phyloP scores from a whole-genome alignment of 176 grass and related monocot genomes.

The Puya raimondii region DNA sequence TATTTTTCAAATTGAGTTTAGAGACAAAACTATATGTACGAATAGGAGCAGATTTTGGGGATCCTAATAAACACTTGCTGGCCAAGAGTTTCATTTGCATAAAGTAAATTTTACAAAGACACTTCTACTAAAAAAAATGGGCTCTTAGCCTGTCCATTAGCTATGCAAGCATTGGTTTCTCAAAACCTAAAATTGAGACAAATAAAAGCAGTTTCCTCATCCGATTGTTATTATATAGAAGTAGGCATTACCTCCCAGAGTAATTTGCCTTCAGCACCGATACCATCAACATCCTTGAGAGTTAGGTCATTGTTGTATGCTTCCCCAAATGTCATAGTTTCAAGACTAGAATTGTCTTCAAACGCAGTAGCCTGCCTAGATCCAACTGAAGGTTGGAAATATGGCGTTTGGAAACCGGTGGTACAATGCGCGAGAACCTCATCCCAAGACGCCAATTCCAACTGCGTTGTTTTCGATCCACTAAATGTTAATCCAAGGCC shows the following conservation, averaged over 20 bases:
- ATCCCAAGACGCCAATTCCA: constrained; percentile 48
- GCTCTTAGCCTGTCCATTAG: too few species aligned
- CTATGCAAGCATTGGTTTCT: neutral
- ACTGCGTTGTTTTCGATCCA: constrained; percentile 29
- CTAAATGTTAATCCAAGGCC: constrained; percentile 41
- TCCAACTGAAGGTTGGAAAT: constrained; percentile 25
- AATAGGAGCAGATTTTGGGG: neutral
- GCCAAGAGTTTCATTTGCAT: too few species aligned
- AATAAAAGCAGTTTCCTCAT: neutral
- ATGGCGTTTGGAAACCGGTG: constrained; percentile 25
- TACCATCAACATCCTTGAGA: constrained; percentile 35
- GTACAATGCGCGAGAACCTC: constrained; percentile 34
- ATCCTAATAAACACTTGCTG: neutral
- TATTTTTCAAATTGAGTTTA: neutral
- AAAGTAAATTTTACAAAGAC: too few species aligned
- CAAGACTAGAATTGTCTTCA: constrained; percentile 42
- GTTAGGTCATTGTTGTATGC: constrained; percentile 50
- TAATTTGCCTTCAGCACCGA: constrained; percentile 35
- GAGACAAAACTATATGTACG: neutral
- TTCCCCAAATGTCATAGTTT: constrained; percentile 46
- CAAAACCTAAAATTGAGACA: neutral
- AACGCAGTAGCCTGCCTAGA: constrained; percentile 32
- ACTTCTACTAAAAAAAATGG: too few species aligned
- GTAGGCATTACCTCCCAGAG: constrained; percentile 43
- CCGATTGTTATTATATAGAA: neutral